These are phyloP conservation scores for Stachybotrys elegans DNA, from an alignment of 2,329 filamentous ascomycete genomes.

Conservation along the genomic window DNA sequence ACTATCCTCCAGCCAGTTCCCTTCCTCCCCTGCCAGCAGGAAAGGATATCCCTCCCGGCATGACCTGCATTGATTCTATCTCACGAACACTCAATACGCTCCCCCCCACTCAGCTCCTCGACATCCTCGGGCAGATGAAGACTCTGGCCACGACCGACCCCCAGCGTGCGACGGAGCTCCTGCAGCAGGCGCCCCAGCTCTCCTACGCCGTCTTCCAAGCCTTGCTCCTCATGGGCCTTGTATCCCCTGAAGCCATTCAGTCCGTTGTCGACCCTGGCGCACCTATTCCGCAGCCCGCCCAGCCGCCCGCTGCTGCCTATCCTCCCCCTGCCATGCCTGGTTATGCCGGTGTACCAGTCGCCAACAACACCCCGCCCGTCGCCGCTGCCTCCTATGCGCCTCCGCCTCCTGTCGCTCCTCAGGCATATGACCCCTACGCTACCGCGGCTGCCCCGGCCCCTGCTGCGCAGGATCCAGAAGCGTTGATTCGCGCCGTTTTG, in stretches of 20 bases:
- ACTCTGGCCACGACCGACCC: slow-evolving; percentile 78
- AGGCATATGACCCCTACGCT: slow-evolving; percentile 28
- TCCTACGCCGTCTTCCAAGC: slow-evolving; percentile 94
- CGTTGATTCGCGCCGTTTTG: slow-evolving; percentile 76
- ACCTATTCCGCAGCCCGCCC: slow-evolving; percentile 24
- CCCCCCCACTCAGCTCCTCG: slow-evolving; percentile 82
- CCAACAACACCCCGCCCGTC: slow-evolving; percentile 45
- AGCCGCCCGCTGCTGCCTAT: slow-evolving; percentile 24
- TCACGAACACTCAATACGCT: slow-evolving; percentile 84
- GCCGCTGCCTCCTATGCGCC: slow-evolving; percentile 40
- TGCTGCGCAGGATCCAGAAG: slow-evolving; percentile 55
- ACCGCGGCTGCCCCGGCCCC: slow-evolving; percentile 24
- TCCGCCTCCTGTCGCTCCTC: slow-evolving; percentile 27
- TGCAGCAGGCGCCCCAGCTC: slow-evolving; percentile 85
- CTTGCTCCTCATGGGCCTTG: slow-evolving; percentile 84
- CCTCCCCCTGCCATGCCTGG: slow-evolving; percentile 27
- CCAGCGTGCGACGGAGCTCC: slow-evolving; percentile 75
- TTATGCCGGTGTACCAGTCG: slow-evolving; percentile 27
- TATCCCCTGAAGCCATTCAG: slow-evolving; percentile 77
- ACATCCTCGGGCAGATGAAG: slow-evolving; percentile 94
- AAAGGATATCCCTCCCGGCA: slow-evolving; percentile 74
- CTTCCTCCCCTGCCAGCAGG: slow-evolving; percentile 81
- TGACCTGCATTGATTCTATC: slow-evolving; percentile 85
- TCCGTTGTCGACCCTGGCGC: slow-evolving; percentile 67
- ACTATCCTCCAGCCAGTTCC: slow-evolving; percentile 37